Base-by-base conservation (phyloP, 257 asterid species). In the Petunia secreta region DNA sequence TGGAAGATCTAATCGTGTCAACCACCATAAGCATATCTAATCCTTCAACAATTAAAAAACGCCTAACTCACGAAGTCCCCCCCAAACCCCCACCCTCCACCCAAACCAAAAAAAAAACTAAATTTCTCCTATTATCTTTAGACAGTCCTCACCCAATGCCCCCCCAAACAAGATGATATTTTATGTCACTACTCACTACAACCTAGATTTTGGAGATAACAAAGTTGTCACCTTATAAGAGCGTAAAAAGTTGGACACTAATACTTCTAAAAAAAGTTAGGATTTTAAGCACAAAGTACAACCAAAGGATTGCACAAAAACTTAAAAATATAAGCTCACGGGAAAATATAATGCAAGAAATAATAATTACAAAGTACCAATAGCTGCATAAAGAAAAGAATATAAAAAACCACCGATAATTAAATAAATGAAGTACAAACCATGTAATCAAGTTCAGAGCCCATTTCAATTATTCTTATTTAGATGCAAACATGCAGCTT, bases 151-250 rank as follows among this genome's bases (percentile, higher is more conserved):
- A 48, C 74, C 39, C 50, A 36, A 65, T 44, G 15, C n/a, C 63
- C 55, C 74, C 77, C 77, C 36, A 71, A 71, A 48, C 60, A 71
- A 48, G 77, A 71, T 14, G 77, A 11, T 25, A 14, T 39, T 39
- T 65, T 14, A 9, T 0, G 48, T 39, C 73, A 65, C 62, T 55
- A 55, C 50, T 38, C 25, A 25, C 25, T 25, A 25, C 25, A 14
- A 10, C 50, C 73, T 65, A 39, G 10, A 39, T 71, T 34, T 59
- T 3, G 44, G 41, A 2, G 62, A 34, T 57, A 48, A 46, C 11
- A 46, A 60, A 2, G 44, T 25, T 3, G 5, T 50, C 16, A 15
- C 34, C 13, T 11, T 11, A 2, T 4, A 34, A 50, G 41, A 50
- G 36, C 1, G 34, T 46, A 69, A 34, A 71, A 71, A 13, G 5